These are phyloP conservation scores for Chlorella sp. DNA, from an alignment of 139 green algal genomes.

Conservation along the genomic window DNA sequence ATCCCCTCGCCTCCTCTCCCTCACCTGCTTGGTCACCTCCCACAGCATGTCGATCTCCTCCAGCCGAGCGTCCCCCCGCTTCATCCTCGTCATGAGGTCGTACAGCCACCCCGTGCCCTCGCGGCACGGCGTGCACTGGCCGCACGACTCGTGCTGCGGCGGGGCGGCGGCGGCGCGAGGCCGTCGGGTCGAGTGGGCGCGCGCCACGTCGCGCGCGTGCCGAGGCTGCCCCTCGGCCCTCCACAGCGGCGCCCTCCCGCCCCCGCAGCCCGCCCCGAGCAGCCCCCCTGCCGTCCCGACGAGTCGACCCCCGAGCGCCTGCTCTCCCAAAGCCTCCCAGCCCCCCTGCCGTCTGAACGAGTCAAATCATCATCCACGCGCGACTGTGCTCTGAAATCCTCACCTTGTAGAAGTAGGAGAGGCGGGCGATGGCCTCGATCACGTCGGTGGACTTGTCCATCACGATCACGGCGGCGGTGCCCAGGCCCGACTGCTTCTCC, in stretches of 20 bases:
- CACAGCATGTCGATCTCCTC: conserved; percentile 99
- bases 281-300: background rate
- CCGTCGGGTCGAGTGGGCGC: background rate
- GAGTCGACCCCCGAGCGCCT: too few relatives aligned
- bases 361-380: too few relatives aligned
- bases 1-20: background rate
- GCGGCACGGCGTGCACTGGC: conserved; percentile 97
- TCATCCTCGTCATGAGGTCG: conserved; percentile 89
- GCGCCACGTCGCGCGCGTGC: too few relatives aligned
- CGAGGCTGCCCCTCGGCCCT: too few relatives aligned
- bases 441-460: conserved; percentile 99
- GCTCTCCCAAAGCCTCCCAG: too few relatives aligned
- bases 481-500: conserved; percentile 80
- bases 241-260: too few relatives aligned
- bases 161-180: too few relatives aligned
- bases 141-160: conserved; percentile 36
- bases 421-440: conserved; percentile 92
- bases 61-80: conserved; percentile 81
- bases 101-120: conserved; percentile 93
- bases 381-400: too few relatives aligned
- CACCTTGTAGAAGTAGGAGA: conserved; percentile 99
- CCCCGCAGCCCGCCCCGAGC: background rate
- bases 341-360: too few relatives aligned
- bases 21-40: conserved; percentile 87
- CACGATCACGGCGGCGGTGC: conserved; percentile 98